phyloP scores from a whole-genome alignment of 2,329 filamentous ascomycete species.

The Coniochaeta ligniaria region DNA sequence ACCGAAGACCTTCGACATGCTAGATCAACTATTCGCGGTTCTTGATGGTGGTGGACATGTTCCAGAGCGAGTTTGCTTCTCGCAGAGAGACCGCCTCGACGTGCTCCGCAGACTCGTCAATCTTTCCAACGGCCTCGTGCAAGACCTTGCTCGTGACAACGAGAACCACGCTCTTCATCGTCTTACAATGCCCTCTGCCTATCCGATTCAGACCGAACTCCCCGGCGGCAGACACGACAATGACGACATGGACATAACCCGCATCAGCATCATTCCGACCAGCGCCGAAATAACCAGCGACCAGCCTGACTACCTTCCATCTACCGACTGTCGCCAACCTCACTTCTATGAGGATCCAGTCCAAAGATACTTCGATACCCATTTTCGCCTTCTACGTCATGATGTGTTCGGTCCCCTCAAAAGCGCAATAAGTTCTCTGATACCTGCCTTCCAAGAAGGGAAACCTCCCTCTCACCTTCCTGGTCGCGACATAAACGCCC shows the following conservation, averaged over 20 bases:
- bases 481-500: neutral
- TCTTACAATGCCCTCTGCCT: too few species aligned
- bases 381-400: constrained; percentile 11
- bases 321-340: constrained; percentile 22
- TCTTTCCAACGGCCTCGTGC: too few species aligned
- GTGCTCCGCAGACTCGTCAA: too few species aligned
- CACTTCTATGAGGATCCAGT: constrained; percentile 11
- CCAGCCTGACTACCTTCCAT: constrained; percentile 30
- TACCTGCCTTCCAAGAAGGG: neutral
- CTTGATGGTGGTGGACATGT: too few species aligned
- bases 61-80: too few species aligned
- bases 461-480: too few species aligned
- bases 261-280: constrained; percentile 38
- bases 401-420: constrained; percentile 9
- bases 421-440: neutral
- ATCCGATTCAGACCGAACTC: too few species aligned
- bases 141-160: too few species aligned
- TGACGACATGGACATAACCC: constrained; percentile 30
- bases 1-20: neutral
- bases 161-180: too few species aligned
- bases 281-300: constrained; percentile 27
- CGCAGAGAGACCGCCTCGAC: too few species aligned
- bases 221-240: constrained; percentile 29
- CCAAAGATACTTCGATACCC: constrained; percentile 11
- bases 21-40: neutral